These are phyloP conservation scores for Trichoderma sp. DNA, from an alignment of 2,329 filamentous ascomycete species.

Conservation along the genomic window DNA sequence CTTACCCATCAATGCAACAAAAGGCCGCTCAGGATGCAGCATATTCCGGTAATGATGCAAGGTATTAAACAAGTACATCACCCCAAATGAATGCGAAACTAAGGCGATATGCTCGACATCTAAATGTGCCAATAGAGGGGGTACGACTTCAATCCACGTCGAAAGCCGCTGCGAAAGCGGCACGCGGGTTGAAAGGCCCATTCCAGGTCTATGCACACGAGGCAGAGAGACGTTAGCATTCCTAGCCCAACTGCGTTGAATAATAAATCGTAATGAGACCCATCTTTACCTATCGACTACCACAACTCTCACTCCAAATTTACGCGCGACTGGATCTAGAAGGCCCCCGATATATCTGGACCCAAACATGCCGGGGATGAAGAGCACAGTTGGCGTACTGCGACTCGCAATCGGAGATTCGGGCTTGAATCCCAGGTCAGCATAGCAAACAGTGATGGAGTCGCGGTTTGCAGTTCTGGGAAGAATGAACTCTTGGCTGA, in stretches of 20 bases:
- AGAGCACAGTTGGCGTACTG: neutral
- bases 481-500: neutral
- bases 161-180: neutral
- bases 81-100: neutral
- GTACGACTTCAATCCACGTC: neutral
- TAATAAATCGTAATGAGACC: too few species aligned
- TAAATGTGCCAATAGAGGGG: neutral
- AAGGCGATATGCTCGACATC: neutral
- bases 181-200: neutral
- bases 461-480: neutral
- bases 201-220: neutral
- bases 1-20: neutral
- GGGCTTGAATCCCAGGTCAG: neutral
- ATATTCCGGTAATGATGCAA: conserved; percentile 1
- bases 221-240: neutral
- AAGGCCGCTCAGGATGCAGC: neutral
- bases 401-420: neutral
- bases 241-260: neutral
- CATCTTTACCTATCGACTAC: neutral
- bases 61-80: neutral
- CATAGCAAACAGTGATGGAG: neutral
- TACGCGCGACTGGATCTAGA: neutral
- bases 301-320: neutral
- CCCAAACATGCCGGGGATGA: conserved; percentile 12
- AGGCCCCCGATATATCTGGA: neutral